Evolutionary conservation across 179 eudicot genomes (phyloP), one percentile per base, ranked within the genome.

Genomic region (Dionaea muscipula): DNA sequence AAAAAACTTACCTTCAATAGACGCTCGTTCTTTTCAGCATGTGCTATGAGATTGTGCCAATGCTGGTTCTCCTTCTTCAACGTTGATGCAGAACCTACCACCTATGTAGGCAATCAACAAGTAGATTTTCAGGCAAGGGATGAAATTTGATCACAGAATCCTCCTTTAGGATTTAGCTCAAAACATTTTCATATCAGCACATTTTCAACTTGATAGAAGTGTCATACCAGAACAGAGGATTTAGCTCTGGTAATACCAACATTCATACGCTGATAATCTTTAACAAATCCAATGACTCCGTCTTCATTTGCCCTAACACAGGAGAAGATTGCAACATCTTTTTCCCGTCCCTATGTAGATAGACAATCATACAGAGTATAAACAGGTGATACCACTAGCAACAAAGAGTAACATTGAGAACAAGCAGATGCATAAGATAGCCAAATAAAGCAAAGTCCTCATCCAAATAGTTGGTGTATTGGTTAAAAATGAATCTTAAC

Each of bases 161-260:
- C 39, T n/a, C n/a, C n/a, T n/a, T n/a, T n/a, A n/a, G n/a, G 11
- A 53, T 17, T 13, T 26, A 26, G 10, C 6, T 8, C 55, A 51
- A 28, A 50, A 24, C 3, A 26, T 7, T 24, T 7, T 26, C 14
- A 3, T 3, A 9, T 51, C 37, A 51, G n/a, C 14, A 22, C 47
- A 15, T 9, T 2, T 22, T 13, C 7, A 39, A 1, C 14, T 23
- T 1, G n/a, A 22, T 16, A 18, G 39, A 36, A 57, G 36, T 43
- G 25, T 1, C 78, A 57, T 83, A 90, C 98, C 89, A 87, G 69
- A 59, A 91, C 75, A 39, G 86, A 80, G 49, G 98, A 79, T 40
- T 91, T 81, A 48, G 95, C 96, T 75, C 96, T 79, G 35, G 98
- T 87, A 63, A 91, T 91, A 13, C 98, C 96, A 7, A 91, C 98